These are phyloP conservation scores for Rosa persica DNA, from an alignment of 306 rosid species.

Conservation along the genomic window DNA sequence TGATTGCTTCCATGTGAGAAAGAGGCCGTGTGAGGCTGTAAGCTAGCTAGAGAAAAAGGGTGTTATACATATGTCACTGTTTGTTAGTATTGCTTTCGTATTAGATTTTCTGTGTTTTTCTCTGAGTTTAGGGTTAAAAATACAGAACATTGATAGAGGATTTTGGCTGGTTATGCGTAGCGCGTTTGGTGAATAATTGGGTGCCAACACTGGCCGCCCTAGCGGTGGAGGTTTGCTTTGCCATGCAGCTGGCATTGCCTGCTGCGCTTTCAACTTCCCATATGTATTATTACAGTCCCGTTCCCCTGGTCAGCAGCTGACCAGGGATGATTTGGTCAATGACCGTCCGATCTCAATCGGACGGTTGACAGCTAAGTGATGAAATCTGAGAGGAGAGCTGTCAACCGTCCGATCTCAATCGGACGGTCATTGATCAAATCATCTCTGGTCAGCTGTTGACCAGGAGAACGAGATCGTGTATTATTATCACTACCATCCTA, in stretches of 20 bases:
- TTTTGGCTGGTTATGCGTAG: not conserved
- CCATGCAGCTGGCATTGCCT: not conserved
- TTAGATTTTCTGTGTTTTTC: not conserved
- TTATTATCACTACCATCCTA: not conserved
- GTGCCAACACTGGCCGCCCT: not conserved
- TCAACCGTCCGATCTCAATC: too few relatives aligned
- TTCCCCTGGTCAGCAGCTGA: too few relatives aligned
- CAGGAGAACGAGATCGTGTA: too few relatives aligned
- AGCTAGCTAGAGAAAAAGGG: not conserved
- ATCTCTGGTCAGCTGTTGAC: too few relatives aligned
- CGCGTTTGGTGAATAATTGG: not conserved
- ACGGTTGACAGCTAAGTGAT: too few relatives aligned
- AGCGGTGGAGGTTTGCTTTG: not conserved
- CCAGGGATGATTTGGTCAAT: too few relatives aligned
- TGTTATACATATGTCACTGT: not conserved
- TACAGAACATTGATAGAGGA: not conserved
- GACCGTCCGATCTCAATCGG: too few relatives aligned
- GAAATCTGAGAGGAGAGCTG: too few relatives aligned
- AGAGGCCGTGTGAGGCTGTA: not conserved
- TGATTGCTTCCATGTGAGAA: slow-evolving; percentile 1
- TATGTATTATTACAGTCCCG: too few relatives aligned
- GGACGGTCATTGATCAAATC: too few relatives aligned
- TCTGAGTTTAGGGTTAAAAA: not conserved
- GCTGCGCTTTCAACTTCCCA: not conserved
- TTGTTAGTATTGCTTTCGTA: not conserved